Percentiles rank a stretch among this genome's conserved stretches.
Conservation (phyloP, 805 yeast genomes). For the Candida ulmi region DNA sequence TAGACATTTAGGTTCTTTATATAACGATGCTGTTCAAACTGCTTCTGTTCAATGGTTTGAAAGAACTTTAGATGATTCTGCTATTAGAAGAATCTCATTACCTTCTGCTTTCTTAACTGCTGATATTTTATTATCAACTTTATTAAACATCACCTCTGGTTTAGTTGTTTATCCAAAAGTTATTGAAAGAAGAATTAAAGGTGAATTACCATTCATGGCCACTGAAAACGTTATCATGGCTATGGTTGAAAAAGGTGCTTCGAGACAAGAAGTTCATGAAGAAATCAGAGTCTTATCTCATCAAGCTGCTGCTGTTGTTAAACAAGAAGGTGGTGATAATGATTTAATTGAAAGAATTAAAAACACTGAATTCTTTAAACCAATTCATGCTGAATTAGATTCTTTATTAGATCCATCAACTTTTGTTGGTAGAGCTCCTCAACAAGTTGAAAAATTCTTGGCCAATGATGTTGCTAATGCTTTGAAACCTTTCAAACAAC, state of each 20-base stretch:
- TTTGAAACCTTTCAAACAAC: conserved; percentile 55
- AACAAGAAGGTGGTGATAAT: conserved; percentile 97
- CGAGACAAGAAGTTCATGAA: conserved; percentile 98
- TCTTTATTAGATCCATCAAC: conserved; percentile 82
- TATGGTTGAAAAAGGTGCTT: conserved; percentile 96
- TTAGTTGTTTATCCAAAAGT: conserved; percentile 98
- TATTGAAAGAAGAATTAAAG: conserved; percentile 88
- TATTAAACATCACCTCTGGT: conserved; percentile 89
- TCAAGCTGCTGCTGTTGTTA: conserved; percentile 95
- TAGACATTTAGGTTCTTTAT: conserved; percentile 88
- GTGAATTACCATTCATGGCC: conserved; percentile 99
- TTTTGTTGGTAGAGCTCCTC: conserved; percentile 97
- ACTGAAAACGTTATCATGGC: conserved; percentile 99
- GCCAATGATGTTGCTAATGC: conserved; percentile 81
- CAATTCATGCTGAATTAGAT: conserved; percentile 83
- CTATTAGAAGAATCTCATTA: conserved; percentile 92
- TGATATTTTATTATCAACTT: conserved; percentile 84
- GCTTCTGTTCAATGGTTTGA: conserved; percentile 99
- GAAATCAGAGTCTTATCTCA: conserved; percentile 94
- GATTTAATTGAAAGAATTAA: conserved; percentile 88
- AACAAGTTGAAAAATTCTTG: conserved; percentile 93
- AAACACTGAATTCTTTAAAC: conserved; percentile 74
- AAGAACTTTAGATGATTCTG: conserved; percentile 97
- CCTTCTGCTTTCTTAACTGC: conserved; percentile 97
- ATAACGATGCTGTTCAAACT: conserved; percentile 91